These are phyloP conservation scores for Phaeosphaeriaceae sp. DNA, from an alignment of 2,329 filamentous ascomycete species.

Conservation along the genomic window DNA sequence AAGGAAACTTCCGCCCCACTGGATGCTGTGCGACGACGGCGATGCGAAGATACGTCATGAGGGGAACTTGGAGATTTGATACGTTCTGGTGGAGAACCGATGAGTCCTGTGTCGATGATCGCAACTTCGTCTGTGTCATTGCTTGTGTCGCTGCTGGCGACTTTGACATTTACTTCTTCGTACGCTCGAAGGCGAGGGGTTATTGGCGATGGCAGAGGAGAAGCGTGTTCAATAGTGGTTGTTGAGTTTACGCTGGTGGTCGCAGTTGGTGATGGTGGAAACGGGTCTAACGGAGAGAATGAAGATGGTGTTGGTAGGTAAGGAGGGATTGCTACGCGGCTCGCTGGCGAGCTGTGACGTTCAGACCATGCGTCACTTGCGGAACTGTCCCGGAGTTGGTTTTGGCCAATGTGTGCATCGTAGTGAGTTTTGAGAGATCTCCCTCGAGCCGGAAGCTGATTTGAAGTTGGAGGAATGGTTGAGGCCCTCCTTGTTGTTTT, in stretches of 20 bases:
- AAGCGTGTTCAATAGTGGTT: slow-evolving; percentile 38
- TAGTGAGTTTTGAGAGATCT: slow-evolving; percentile 26
- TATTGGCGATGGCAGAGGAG: slow-evolving; percentile 44
- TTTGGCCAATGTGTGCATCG: slow-evolving; percentile 20
- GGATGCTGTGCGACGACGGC: slow-evolving; percentile 44
- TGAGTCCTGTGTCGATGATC: slow-evolving; percentile 29
- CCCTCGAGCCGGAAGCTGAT: slow-evolving; percentile 31
- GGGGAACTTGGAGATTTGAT: slow-evolving; percentile 27
- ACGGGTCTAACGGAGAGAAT: slow-evolving; percentile 41
- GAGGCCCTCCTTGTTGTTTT: slow-evolving; percentile 22
- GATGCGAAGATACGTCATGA: slow-evolving; percentile 16
- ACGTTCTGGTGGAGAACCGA: slow-evolving; percentile 29
- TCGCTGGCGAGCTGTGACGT: slow-evolving; percentile 17
- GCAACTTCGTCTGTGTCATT: slow-evolving; percentile 39
- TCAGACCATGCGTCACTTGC: slow-evolving; percentile 32
- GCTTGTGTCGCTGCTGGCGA: slow-evolving; percentile 44
- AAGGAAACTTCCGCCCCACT: slow-evolving; percentile 40
- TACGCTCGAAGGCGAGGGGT: slow-evolving; percentile 39
- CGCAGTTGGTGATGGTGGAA: slow-evolving; percentile 35
- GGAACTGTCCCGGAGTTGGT: slow-evolving; percentile 38
- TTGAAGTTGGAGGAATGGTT: slow-evolving; percentile 26
- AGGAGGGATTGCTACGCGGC: slow-evolving; percentile 23
- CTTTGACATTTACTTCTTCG: slow-evolving; percentile 42
- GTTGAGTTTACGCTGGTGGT: slow-evolving; percentile 36
- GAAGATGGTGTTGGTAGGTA: slow-evolving; percentile 31